phyloP scores from a whole-genome alignment of 371 early-diverging fungal species.

The Circinella umbellata region DNA sequence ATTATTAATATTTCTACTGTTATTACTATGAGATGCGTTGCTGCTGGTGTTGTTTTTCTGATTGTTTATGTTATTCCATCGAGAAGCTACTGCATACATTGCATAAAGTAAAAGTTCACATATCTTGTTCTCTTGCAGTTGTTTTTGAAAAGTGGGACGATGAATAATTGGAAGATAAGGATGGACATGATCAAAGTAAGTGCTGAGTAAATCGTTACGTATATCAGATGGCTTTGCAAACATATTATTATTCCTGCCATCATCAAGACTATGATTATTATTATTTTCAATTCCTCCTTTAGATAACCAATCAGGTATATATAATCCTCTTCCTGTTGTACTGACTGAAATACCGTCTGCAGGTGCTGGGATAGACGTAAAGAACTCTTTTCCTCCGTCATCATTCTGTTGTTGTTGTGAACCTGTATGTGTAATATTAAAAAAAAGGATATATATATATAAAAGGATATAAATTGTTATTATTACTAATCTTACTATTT shows the following conservation, averaged over 20 bases:
- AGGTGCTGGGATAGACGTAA: not conserved
- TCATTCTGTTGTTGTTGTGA: constrained; percentile 27
- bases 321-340: constrained; percentile 1
- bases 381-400: constrained; percentile 12
- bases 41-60: not conserved
- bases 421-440: too few species aligned
- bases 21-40: not conserved
- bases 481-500: too few species aligned
- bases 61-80: constrained; percentile 24
- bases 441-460: too few species aligned
- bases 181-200: constrained; percentile 60
- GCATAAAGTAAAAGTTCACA: constrained; percentile 59
- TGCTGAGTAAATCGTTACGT: constrained; percentile 25
- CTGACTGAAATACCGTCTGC: constrained; percentile 2
- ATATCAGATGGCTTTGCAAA: constrained; percentile 16
- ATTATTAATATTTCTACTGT: too few species aligned
- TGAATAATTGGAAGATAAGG: constrained; percentile 62
- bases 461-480: too few species aligned
- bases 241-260: constrained; percentile 16
- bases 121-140: constrained; percentile 36
- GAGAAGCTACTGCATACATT: constrained; percentile 60
- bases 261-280: constrained; percentile 3
- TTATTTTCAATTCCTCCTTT: not conserved
- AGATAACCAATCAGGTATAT: constrained; percentile 7
- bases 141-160: constrained; percentile 42